These are phyloP conservation scores for Paulownia fortunei DNA, from an alignment of 257 asterid genomes.

Conservation along the genomic window DNA sequence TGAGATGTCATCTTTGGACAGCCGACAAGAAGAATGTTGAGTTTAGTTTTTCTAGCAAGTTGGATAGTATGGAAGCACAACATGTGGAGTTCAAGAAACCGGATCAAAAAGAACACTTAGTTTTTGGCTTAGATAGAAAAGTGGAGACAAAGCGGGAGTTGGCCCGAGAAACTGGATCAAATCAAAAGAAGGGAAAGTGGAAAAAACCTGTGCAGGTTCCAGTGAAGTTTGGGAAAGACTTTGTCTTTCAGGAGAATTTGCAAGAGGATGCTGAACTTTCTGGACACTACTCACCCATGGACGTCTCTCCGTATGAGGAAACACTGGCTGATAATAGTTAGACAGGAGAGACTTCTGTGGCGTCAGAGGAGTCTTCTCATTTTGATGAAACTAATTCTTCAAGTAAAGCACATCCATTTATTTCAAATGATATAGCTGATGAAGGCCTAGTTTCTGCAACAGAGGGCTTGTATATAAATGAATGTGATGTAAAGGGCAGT, in stretches of 20 bases:
- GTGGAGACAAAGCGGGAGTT: slow-evolving; percentile 56
- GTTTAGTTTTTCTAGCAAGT: slow-evolving; percentile 52
- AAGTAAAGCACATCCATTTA: slow-evolving; percentile 37
- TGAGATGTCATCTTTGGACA: slow-evolving; percentile 32
- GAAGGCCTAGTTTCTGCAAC: slow-evolving; percentile 51
- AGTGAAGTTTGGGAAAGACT: slow-evolving; percentile 44
- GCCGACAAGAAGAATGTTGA: slow-evolving; percentile 52
- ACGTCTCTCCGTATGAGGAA: slow-evolving; percentile 67
- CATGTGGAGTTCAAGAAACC: slow-evolving; percentile 52
- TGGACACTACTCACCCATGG: slow-evolving; percentile 76
- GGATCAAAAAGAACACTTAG: slow-evolving; percentile 36
- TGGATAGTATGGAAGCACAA: slow-evolving; percentile 35
- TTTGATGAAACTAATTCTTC: slow-evolving; percentile 45
- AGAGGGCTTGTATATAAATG: slow-evolving; percentile 41
- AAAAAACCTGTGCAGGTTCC: slow-evolving; percentile 43
- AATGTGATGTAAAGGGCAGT: slow-evolving; percentile 32
- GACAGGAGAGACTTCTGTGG: slow-evolving; percentile 60
- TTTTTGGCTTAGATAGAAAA: slow-evolving; percentile 47
- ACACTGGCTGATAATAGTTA: slow-evolving; percentile 38
- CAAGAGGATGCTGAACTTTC: slow-evolving; percentile 47
- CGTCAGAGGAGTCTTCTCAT: slow-evolving; percentile 52
- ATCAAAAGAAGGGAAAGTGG: slow-evolving; percentile 66
- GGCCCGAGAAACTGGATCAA: slow-evolving; percentile 47
- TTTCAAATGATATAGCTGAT: slow-evolving; percentile 42
- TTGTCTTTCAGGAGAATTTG: slow-evolving; percentile 39